These are phyloP conservation scores for Colletotrichum cereale DNA, from an alignment of 2,329 filamentous ascomycete genomes.

Conservation along the genomic window DNA sequence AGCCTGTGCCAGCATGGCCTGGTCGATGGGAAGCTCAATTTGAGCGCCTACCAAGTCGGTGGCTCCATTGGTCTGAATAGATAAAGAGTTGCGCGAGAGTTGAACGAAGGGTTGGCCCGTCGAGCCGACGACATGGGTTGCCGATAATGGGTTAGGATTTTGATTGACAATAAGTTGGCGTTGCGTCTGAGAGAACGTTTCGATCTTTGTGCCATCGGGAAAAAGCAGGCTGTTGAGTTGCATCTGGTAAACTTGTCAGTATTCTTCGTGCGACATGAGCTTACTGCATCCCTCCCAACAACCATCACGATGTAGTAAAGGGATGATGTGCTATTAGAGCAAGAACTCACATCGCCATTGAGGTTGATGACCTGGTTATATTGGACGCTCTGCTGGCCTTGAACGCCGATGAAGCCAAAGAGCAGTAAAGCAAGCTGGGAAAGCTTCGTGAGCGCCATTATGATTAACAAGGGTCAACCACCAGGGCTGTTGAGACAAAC, in stretches of 20 bases:
- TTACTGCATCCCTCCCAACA: background rate
- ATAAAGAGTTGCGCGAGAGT: constrained; percentile 42
- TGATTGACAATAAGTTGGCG: constrained; percentile 43
- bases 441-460: constrained; percentile 41
- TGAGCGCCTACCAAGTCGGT: constrained; percentile 43
- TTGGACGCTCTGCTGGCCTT: constrained; percentile 37
- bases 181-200: constrained; percentile 44
- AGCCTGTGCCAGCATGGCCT: constrained; percentile 38
- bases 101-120: constrained; percentile 44
- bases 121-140: constrained; percentile 43
- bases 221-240: constrained; percentile 41
- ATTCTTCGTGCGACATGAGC: too few species aligned
- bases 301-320: background rate
- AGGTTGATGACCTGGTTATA: constrained; percentile 44
- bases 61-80: constrained; percentile 43
- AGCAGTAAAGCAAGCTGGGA: constrained; percentile 36
- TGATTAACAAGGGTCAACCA: constrained; percentile 41
- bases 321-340: too few species aligned
- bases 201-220: constrained; percentile 43
- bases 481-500: constrained; percentile 32
- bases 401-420: constrained; percentile 37
- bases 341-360: constrained; percentile 43
- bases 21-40: constrained; percentile 43
- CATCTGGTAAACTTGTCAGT: constrained; percentile 39
- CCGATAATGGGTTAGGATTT: constrained; percentile 42